These are phyloP conservation scores for Lachnellula suecica DNA, from an alignment of 2,329 filamentous ascomycete species.

Conservation along the genomic window DNA sequence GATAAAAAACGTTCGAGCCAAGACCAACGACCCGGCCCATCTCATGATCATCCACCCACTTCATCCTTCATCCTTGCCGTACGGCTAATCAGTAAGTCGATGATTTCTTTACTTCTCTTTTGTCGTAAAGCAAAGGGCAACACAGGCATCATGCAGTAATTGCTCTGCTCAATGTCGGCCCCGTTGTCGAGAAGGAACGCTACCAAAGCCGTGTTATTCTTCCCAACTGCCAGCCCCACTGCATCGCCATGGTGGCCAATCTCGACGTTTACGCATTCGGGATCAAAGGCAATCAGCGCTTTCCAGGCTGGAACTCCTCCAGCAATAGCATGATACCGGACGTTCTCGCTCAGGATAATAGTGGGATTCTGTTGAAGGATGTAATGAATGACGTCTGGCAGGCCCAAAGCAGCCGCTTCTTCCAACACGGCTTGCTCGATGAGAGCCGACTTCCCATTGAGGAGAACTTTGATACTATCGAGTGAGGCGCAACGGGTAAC, in stretches of 20 bases:
- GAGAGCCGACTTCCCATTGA: too few relatives aligned
- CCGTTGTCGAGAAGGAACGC: neutral
- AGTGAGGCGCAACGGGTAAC: too few relatives aligned
- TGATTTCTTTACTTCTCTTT: neutral
- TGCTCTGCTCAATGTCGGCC: neutral
- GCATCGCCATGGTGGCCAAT: neutral
- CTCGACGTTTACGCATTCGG: neutral
- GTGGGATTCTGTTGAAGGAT: too few relatives aligned
- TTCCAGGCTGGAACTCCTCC: neutral
- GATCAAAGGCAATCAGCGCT: neutral
- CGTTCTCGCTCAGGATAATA: neutral
- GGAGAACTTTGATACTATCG: too few relatives aligned
- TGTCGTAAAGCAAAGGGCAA: neutral
- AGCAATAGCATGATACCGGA: neutral
- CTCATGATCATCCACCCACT: too few relatives aligned
- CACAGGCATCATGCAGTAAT: neutral
- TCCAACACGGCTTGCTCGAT: too few relatives aligned
- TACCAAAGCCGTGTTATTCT: neutral
- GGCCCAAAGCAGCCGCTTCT: too few relatives aligned
- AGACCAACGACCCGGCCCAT: neutral
- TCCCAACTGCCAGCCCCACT: neutral
- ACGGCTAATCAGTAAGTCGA: neutral
- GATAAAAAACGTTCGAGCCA: neutral
- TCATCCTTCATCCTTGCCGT: neutral
- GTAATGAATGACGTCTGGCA: too few relatives aligned